These are phyloP conservation scores for Ceratobasidium sp. DNA, from an alignment of 1,284 basidiomycete species.

Conservation along the genomic window DNA sequence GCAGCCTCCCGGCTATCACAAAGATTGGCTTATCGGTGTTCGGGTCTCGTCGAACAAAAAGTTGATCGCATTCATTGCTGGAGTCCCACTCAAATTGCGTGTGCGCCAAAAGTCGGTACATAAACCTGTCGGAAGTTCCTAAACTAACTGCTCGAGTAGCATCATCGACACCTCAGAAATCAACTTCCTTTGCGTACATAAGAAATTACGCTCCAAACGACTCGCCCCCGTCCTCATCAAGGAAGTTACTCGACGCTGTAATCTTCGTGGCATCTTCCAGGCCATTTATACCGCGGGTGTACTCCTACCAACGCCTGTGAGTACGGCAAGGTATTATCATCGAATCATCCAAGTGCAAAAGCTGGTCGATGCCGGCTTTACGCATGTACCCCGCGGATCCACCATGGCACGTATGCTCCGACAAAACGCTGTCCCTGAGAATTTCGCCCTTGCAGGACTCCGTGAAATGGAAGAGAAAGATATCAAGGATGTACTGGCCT, in stretches of 20 bases:
- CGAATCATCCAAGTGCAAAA: slow-evolving; percentile 91
- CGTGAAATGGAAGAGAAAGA: slow-evolving; percentile 89
- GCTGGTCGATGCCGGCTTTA: slow-evolving; percentile 89
- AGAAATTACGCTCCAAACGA: slow-evolving; percentile 94
- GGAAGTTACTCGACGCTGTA: slow-evolving; percentile 92
- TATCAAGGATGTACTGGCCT: slow-evolving; percentile 69
- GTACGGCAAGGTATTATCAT: slow-evolving; percentile 80
- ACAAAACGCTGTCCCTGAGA: slow-evolving; percentile 67
- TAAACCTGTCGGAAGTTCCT: not conserved
- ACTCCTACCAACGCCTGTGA: slow-evolving; percentile 87
- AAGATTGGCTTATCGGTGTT: slow-evolving; percentile 96
- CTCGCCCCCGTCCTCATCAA: slow-evolving; percentile 97
- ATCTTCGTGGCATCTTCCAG: slow-evolving; percentile 91
- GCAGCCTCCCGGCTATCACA: slow-evolving; percentile 88
- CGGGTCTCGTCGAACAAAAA: slow-evolving; percentile 88
- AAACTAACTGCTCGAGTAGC: slow-evolving; percentile 53
- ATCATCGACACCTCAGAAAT: slow-evolving; percentile 82
- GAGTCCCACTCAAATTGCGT: slow-evolving; percentile 81
- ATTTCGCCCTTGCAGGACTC: slow-evolving; percentile 57
- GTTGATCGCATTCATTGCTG: slow-evolving; percentile 98
- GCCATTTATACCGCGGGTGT: slow-evolving; percentile 96
- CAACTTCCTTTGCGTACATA: slow-evolving; percentile 98
- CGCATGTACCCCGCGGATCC: slow-evolving; percentile 80
- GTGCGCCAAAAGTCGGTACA: slow-evolving; percentile 75
- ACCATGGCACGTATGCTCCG: slow-evolving; percentile 86